Percentiles rank a stretch among this genome's conserved stretches.
Conservation (phyloP, 2,329 filamentous ascomycete species). For the Aspergillus novofumigatus region DNA sequence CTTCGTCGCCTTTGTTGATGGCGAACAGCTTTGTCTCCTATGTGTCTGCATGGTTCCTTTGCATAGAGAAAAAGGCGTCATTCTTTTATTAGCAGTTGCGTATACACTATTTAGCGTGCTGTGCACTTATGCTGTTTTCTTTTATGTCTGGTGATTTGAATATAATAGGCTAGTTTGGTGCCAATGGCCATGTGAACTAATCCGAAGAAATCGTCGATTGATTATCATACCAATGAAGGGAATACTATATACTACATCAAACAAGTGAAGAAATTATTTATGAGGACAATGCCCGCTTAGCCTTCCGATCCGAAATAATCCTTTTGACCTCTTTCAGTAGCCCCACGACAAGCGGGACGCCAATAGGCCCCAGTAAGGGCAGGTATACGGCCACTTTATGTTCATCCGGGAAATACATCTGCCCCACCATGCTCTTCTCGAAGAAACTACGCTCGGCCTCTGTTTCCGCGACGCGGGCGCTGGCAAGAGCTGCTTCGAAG, state of each 20-base stretch:
- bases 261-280: not conserved
- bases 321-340: conserved; percentile 74
- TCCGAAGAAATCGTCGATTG: not conserved
- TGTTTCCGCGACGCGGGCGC: conserved; percentile 78
- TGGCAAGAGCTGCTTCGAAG: conserved; percentile 65
- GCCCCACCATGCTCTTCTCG: conserved; percentile 97
- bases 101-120: not conserved
- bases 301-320: conserved; percentile 30
- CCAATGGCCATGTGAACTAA: no score
- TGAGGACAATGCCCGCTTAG: conserved; percentile 12
- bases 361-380: conserved; percentile 83
- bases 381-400: conserved; percentile 97
- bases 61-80: not conserved
- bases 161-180: not conserved
- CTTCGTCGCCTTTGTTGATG: not conserved
- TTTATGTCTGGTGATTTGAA: not conserved
- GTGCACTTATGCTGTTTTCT: not conserved
- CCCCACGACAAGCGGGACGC: conserved; percentile 82
- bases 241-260: conserved; percentile 3
- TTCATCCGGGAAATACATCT: conserved; percentile 97
- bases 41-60: not conserved
- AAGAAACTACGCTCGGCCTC: conserved; percentile 95
- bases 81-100: not conserved
- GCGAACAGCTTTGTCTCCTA: not conserved
- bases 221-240: not conserved